Conservation (phyloP, 805 yeast species). For the Zygoascus biomembranicola region DNA sequence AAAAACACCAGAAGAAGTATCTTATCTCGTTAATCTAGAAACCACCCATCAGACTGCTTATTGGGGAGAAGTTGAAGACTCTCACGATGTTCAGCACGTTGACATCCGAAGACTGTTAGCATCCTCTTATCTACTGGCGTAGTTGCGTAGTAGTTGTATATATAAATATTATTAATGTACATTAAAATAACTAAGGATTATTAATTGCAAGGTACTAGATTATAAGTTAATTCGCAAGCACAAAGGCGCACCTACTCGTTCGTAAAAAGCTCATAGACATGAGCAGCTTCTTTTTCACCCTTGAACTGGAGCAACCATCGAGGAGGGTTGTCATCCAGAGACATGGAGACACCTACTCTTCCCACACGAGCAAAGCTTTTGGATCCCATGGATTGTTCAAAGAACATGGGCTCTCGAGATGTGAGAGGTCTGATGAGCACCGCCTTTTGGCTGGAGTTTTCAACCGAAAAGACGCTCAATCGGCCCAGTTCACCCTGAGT, state of each 20-base stretch:
- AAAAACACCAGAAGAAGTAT: conserved; percentile 55
- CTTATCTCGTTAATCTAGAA: conserved; percentile 73
- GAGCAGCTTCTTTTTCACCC: conserved; percentile 22
- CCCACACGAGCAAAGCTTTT: conserved; percentile 11
- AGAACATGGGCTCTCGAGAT: conserved; percentile 5
- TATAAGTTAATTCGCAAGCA: background rate
- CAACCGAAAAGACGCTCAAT: conserved; percentile 14
- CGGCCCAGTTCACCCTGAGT: conserved; percentile 12
- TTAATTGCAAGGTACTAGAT: background rate
- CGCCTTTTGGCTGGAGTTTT: conserved; percentile 8
- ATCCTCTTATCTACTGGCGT: conserved; percentile 59
- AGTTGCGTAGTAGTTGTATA: too few relatives aligned
- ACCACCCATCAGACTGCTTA: conserved; percentile 72
- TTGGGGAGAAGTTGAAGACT: conserved; percentile 99
- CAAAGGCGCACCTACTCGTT: background rate
- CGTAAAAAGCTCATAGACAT: conserved; percentile 15
- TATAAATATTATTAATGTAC: background rate
- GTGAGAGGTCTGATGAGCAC: conserved; percentile 6
- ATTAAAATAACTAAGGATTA: background rate
- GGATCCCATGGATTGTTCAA: conserved; percentile 5
- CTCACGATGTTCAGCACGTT: conserved; percentile 94
- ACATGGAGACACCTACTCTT: conserved; percentile 13
- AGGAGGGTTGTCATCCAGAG: conserved; percentile 5
- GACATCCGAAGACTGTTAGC: conserved; percentile 79
- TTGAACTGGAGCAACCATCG: conserved; percentile 24